Base-by-base conservation (phyloP, 192 early-diverging fungal species). In the Pilaira anomala region DNA sequence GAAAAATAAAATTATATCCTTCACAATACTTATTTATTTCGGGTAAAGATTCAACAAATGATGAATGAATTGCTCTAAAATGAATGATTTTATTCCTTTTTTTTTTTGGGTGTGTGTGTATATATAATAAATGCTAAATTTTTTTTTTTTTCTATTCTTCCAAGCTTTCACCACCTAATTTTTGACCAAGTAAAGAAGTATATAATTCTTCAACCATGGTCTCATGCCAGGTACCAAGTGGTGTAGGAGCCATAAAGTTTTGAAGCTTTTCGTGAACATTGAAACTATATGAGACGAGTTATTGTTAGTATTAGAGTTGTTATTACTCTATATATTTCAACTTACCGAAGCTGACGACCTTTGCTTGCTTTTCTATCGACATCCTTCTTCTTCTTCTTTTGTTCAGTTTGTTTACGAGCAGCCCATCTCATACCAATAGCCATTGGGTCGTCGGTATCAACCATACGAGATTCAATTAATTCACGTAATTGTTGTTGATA, bases 211-310 rank as follows among this genome's bases (percentile, higher is more conserved):
- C 89, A 2, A 86, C 78, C 94, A 95, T 97, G 63, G 87, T 85
- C 36, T 95, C 95, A 68, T 97, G 94, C 96, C 96, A 98, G 5
- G 82, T 80, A 14, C 90, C 91, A n/a, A 79, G 65, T 24, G 94
- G 91, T 52, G 93, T 83, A 14, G 96, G 92, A 3, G 91, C 88
- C 95, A 98, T 98, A 75, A 95, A 98, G 75, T 93, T 96, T 70
- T 91, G 90, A 14, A 98, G 74, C 65, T 97, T 98, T 62, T 98
- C 96, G 63, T 95, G 92, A n/a, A 94, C 88, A 62, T 95, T 88
- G 75, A 93, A 98, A 66, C 82, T 83, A 73, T 7, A n/a, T 11
- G 7, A 3, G 48, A 6, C n/a, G 18, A 8, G 25, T 51, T 58
- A 19, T 25, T 2, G 4, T 12, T 22, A 0, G 4, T 59, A 22